phyloP scores from a whole-genome alignment of 495 filamentous ascomycete species.

The Penicillium alfredii region DNA sequence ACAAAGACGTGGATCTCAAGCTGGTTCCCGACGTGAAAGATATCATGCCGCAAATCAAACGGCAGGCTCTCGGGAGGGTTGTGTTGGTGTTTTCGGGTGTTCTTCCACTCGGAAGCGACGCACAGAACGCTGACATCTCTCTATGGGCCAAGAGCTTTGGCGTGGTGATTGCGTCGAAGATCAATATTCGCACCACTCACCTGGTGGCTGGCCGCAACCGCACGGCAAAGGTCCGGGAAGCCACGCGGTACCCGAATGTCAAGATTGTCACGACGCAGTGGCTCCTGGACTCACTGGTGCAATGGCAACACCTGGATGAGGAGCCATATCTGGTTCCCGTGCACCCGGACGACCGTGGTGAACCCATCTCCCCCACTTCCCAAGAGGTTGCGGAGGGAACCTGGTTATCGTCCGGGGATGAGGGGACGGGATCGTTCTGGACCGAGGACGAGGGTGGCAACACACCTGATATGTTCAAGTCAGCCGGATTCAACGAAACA shows the following conservation, averaged over 20 bases:
- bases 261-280: slow-evolving; percentile 88
- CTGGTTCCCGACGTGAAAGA: slow-evolving; percentile 78
- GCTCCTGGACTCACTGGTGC: slow-evolving; percentile 73
- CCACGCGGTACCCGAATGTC: slow-evolving; percentile 63
- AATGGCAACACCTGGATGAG: slow-evolving; percentile 73
- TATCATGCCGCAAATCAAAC: slow-evolving; percentile 75
- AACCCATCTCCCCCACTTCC: slow-evolving; percentile 32
- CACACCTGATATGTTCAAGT: slow-evolving; percentile 40
- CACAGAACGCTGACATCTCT: slow-evolving; percentile 73
- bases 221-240: slow-evolving; percentile 84
- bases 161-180: slow-evolving; percentile 57
- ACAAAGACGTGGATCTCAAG: slow-evolving; percentile 55
- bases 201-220: slow-evolving; percentile 68
- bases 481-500: slow-evolving; percentile 24
- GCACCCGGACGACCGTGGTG: slow-evolving; percentile 54
- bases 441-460: slow-evolving; percentile 38
- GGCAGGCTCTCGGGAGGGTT: slow-evolving; percentile 58
- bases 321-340: slow-evolving; percentile 62
- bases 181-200: slow-evolving; percentile 57
- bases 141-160: slow-evolving; percentile 83
- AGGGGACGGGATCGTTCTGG: slow-evolving; percentile 37
- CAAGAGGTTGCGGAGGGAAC: slow-evolving; percentile 31
- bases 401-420: slow-evolving; percentile 38
- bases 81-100: slow-evolving; percentile 84
- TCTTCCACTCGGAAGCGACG: slow-evolving; percentile 71